phyloP scores from a whole-genome alignment of 805 yeast species.

The Limtongia smithiae region DNA sequence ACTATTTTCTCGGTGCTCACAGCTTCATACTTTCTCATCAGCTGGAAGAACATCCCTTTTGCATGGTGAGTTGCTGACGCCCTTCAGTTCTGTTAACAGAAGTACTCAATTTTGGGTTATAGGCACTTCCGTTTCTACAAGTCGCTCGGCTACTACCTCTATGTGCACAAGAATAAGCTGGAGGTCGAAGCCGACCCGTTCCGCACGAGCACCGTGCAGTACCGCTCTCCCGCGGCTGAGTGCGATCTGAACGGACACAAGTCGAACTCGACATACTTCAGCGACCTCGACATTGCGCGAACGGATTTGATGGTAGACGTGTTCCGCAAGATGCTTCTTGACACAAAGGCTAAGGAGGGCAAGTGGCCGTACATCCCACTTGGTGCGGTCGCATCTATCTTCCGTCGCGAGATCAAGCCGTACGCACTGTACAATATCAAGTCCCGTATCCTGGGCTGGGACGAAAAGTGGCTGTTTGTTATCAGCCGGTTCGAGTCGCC shows the following conservation, averaged over 20 bases:
- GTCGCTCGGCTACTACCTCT: constrained; percentile 13
- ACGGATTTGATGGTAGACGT: constrained; percentile 55
- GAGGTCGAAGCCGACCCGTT: constrained; percentile 19
- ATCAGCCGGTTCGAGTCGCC: constrained; percentile 55
- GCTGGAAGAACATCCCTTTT: constrained; percentile 22
- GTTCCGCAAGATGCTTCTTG: constrained; percentile 54
- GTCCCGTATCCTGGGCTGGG: constrained; percentile 74
- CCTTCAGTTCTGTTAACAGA: background rate
- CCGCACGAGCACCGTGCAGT: constrained; percentile 39
- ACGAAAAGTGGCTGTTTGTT: constrained; percentile 78
- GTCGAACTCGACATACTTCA: constrained; percentile 78
- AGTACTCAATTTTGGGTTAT: background rate
- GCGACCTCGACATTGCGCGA: constrained; percentile 77
- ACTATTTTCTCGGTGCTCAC: constrained; percentile 16
- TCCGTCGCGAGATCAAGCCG: constrained; percentile 69
- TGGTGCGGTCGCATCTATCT: constrained; percentile 64
- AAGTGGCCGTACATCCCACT: constrained; percentile 67
- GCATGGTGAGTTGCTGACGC: constrained; percentile 15
- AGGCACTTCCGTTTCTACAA: constrained; percentile 27
- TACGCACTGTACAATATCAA: constrained; percentile 55
- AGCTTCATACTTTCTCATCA: constrained; percentile 15
- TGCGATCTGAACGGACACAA: constrained; percentile 86
- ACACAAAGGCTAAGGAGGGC: constrained; percentile 41
- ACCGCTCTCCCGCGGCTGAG: constrained; percentile 72
- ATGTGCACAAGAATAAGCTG: constrained; percentile 5